These are phyloP conservation scores for Glomus cerebriforme DNA, from an alignment of 192 early-diverging fungal species.

Conservation along the genomic window DNA sequence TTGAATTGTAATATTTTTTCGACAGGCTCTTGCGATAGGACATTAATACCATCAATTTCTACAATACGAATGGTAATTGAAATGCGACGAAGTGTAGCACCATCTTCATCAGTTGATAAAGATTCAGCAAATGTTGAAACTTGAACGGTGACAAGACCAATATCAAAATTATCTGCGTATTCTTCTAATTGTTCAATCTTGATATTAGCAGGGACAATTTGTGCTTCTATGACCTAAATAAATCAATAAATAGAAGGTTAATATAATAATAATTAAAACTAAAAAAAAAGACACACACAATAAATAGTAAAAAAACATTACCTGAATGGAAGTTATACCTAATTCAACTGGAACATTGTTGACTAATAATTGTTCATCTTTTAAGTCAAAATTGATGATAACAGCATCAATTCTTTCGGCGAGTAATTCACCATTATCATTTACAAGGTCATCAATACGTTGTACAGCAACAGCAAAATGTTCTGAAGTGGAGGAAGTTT, in stretches of 20 bases:
- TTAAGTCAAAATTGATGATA: constrained; percentile 59
- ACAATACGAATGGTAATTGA: constrained; percentile 49
- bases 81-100: constrained; percentile 50
- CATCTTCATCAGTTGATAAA: constrained; percentile 42
- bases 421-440: constrained; percentile 57
- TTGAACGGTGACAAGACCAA: constrained; percentile 57
- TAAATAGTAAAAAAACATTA: background rate
- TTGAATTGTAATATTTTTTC: constrained; percentile 62
- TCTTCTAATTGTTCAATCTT: constrained; percentile 42
- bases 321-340: constrained; percentile 42
- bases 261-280: background rate
- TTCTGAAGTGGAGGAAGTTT: constrained; percentile 39
- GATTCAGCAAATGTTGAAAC: constrained; percentile 50
- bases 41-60: constrained; percentile 56
- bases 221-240: constrained; percentile 39
- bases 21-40: constrained; percentile 50
- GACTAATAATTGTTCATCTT: constrained; percentile 52
- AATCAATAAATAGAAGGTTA: background rate
- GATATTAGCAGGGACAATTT: constrained; percentile 40
- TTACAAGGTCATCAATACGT: constrained; percentile 57
- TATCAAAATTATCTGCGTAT: constrained; percentile 52
- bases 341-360: constrained; percentile 53
- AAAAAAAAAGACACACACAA: too few relatives aligned
- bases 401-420: constrained; percentile 60
- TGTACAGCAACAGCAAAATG: constrained; percentile 59